Evolutionary conservation across 805 yeast genomes (phyloP).

Genomic region (Teunomyces funiuensis): DNA sequence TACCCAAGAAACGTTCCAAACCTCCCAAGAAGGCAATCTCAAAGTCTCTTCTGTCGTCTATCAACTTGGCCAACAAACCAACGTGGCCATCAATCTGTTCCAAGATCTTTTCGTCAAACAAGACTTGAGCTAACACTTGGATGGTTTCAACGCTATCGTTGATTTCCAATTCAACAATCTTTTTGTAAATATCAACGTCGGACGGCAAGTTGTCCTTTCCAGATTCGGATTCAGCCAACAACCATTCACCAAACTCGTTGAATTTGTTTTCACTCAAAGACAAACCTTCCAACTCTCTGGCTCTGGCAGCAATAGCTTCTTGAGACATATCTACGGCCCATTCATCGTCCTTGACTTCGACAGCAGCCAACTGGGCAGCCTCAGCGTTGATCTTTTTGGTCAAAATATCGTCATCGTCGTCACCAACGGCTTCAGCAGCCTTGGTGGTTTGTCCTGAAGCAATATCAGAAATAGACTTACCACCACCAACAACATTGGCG

Average conservation of each 20-base stretch:
- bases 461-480: slow-evolving; percentile 74
- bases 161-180: slow-evolving; percentile 77
- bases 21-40: slow-evolving; percentile 95
- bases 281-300: slow-evolving; percentile 75
- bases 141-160: slow-evolving; percentile 71
- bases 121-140: slow-evolving; percentile 88
- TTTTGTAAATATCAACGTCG: slow-evolving; percentile 91
- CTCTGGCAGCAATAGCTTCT: slow-evolving; percentile 93
- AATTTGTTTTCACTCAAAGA: slow-evolving; percentile 51
- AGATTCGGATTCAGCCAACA: slow-evolving; percentile 50
- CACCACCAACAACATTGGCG: slow-evolving; percentile 87
- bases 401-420: slow-evolving; percentile 69
- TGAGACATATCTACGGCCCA: slow-evolving; percentile 98
- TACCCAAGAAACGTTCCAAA: slow-evolving; percentile 87
- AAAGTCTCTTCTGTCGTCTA: slow-evolving; percentile 57
- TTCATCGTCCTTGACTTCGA: slow-evolving; percentile 81
- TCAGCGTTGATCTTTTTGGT: slow-evolving; percentile 81
- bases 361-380: slow-evolving; percentile 63
- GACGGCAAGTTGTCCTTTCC: slow-evolving; percentile 63
- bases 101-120: slow-evolving; percentile 77
- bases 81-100: slow-evolving; percentile 72
- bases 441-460: slow-evolving; percentile 49
- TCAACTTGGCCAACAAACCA: slow-evolving; percentile 79
- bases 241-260: slow-evolving; percentile 89
- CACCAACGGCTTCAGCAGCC: slow-evolving; percentile 31